A percentile compares a stretch with the other conserved stretches of the same genome.
Conservation (phyloP, 805 yeast species). For the Candida peoriensis region DNA sequence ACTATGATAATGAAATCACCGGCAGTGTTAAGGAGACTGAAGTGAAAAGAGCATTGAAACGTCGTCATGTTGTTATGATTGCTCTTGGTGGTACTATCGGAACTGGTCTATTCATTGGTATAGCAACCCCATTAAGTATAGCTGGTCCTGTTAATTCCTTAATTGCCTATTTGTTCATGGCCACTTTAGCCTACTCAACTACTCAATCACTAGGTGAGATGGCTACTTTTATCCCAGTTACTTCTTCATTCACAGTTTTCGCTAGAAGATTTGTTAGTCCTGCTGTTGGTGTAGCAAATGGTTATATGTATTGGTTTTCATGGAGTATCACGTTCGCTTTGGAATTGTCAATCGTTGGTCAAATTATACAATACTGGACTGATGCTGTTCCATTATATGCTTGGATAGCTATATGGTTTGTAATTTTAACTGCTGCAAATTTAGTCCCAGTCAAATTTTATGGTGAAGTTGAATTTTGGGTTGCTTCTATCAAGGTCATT, state of each 20-base stretch:
- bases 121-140: constrained; percentile 44
- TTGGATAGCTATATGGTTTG: constrained; percentile 67
- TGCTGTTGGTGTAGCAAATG: constrained; percentile 68
- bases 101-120: constrained; percentile 69
- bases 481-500: constrained; percentile 59
- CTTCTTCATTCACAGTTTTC: constrained; percentile 64
- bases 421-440: constrained; percentile 47
- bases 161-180: constrained; percentile 62
- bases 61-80: constrained; percentile 69
- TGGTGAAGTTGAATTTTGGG: constrained; percentile 77
- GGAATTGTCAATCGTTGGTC: constrained; percentile 69
- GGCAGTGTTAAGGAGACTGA: no score
- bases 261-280: constrained; percentile 64
- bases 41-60: constrained; percentile 55
- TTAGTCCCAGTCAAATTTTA: constrained; percentile 64
- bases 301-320: constrained; percentile 72
- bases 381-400: constrained; percentile 63
- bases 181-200: constrained; percentile 57
- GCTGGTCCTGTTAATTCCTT: constrained; percentile 71
- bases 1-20: no score
- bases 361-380: constrained; percentile 62
- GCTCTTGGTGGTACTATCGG: constrained; percentile 81
- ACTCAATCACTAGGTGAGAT: constrained; percentile 74
- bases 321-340: constrained; percentile 76
- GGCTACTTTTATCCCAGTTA: constrained; percentile 72